Evolutionary conservation across 352 stramenopile genomes (phyloP).

Genomic region (Globisporangium okanoganense): DNA sequence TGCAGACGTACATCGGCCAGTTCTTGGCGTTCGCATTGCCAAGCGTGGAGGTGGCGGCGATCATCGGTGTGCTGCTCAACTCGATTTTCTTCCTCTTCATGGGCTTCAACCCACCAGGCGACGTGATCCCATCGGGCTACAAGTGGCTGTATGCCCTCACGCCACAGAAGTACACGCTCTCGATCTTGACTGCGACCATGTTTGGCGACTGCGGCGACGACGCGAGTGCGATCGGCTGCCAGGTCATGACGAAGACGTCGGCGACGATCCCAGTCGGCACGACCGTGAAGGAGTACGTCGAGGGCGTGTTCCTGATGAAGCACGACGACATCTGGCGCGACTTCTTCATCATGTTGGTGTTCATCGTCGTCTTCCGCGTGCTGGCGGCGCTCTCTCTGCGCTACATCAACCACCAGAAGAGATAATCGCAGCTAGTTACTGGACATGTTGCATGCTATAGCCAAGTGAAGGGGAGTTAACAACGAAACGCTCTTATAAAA

Average conservation of each 20-base stretch:
- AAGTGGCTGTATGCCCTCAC: too few species aligned
- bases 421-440: too few species aligned
- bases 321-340: conserved; percentile 19
- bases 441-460: too few species aligned
- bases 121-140: too few species aligned
- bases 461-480: too few species aligned
- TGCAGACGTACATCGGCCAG: too few species aligned
- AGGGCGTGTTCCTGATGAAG: conserved; percentile 23
- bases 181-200: not conserved
- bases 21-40: too few species aligned
- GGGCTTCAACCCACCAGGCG: conserved; percentile 23
- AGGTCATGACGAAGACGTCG: not conserved
- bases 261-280: not conserved
- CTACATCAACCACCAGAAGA: conserved; percentile 8
- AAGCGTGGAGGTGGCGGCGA: conserved; percentile 18
- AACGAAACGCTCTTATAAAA: not conserved
- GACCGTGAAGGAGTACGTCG: conserved; percentile 15
- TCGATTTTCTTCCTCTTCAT: conserved; percentile 25
- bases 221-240: not conserved
- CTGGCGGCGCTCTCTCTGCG: conserved; percentile 2
- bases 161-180: too few species aligned
- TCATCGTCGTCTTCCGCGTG: conserved; percentile 8
- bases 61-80: conserved; percentile 25
- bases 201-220: not conserved
- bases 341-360: conserved; percentile 9